Evolutionary conservation across 2,329 filamentous ascomycete species (phyloP).

Genomic region (Fonsecaea nubica): DNA sequence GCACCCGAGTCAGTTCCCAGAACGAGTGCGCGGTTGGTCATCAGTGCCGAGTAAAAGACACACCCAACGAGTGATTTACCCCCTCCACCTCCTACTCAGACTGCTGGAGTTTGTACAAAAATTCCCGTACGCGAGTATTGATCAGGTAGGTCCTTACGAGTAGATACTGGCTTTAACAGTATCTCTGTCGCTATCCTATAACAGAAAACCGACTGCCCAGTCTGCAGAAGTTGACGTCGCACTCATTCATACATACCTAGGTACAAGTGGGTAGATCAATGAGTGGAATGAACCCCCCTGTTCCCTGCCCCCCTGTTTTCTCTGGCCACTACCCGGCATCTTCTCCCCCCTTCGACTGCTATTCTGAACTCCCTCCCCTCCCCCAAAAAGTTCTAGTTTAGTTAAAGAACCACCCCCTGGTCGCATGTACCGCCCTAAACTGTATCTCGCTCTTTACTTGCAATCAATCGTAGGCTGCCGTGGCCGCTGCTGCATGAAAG

Average conservation of each 20-base stretch:
- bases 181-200: neutral
- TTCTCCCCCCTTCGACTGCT: conserved; percentile 4
- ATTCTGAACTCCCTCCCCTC: conserved; percentile 11
- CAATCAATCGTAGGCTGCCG: conserved; percentile 20
- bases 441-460: conserved; percentile 29
- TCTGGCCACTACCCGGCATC: neutral
- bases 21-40: neutral
- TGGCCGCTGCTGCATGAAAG: conserved; percentile 24
- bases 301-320: neutral
- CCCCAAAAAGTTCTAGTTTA: conserved; percentile 1
- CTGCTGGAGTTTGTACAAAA: neutral
- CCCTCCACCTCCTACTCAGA: neutral
- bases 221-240: conserved; percentile 7
- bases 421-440: conserved; percentile 24
- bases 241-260: neutral
- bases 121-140: neutral
- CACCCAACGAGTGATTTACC: neutral
- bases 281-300: neutral
- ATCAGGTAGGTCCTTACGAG: neutral
- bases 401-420: conserved; percentile 11
- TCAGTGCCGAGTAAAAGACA: neutral
- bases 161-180: neutral
- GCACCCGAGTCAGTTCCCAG: conserved; percentile 1
- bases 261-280: neutral
- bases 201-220: neutral